Conservation (phyloP, 305 asterid species). For the Fraxinus ornus region DNA sequence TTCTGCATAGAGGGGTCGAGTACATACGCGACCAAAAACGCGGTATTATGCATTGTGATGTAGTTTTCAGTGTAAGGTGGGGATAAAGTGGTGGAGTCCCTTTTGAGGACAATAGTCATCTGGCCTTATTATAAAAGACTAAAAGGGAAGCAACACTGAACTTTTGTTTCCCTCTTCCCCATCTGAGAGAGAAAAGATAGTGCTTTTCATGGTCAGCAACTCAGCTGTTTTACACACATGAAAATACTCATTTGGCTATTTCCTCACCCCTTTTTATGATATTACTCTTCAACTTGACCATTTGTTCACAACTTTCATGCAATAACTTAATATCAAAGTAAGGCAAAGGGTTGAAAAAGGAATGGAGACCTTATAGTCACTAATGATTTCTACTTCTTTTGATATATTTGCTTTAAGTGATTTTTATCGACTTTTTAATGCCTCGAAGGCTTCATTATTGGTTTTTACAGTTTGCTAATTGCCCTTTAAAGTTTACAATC, state of each 20-base stretch:
- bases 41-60: constrained; percentile 16
- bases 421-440: constrained; percentile 29
- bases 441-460: constrained; percentile 42
- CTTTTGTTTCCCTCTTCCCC: not conserved
- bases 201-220: constrained; percentile 19
- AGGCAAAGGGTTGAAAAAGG: constrained; percentile 36
- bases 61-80: constrained; percentile 38
- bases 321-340: constrained; percentile 32
- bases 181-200: not conserved
- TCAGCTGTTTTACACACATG: constrained; percentile 37
- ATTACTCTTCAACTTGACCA: constrained; percentile 46
- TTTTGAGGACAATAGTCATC: constrained; percentile 34
- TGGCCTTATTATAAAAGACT: constrained; percentile 31
- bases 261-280: constrained; percentile 45
- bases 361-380: constrained; percentile 25
- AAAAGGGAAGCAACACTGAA: not conserved
- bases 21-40: not conserved
- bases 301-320: constrained; percentile 48
- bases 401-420: constrained; percentile 38
- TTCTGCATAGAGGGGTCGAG: not conserved
- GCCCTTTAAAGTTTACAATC: constrained; percentile 20
- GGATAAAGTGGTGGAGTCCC: constrained; percentile 34
- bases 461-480: constrained; percentile 29
- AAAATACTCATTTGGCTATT: constrained; percentile 30
- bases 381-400: constrained; percentile 53